Evolutionary conservation across 306 rosid species (phyloP), one percentile per base, ranked within the genome.

Genomic region (Rosa persica): DNA sequence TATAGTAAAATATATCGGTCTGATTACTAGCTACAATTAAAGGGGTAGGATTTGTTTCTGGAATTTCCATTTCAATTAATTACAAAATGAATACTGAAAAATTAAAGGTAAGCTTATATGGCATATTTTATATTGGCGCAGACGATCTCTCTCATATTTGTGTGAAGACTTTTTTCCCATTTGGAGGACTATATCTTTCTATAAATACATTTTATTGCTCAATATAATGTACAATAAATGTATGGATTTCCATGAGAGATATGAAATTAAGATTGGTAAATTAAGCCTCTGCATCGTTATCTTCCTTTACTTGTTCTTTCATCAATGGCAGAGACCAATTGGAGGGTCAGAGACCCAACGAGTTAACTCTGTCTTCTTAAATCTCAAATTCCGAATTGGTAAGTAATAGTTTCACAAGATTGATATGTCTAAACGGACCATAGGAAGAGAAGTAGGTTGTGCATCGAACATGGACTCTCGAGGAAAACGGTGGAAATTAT

Each of bases 241-340:
- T 9, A 57, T 0, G 36, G 6, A 58, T 58, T 5, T 43, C 25
- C 34, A 46, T 13, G 72, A 62, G 66, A 81, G 58, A 66, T 25
- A 75, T 76, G 83, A 81, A 77, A 74, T 66, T 61, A 65, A 62
- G 84, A 76, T 49, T 61, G 51, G 58, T 68, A 64, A 10, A 55
- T 6, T 2, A 1, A 30, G 36, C 36, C 19, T 52, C 22, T 38
- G 8, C 30, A 17, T 73, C 68, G 74, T 51, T 22, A 27, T 72
- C 57, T 80, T 75, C 69, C 66, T 77, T 40, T 81, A 20, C 3
- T 62, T 55, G 5, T n/a, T 55, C n/a, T 0, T 3, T 55, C 62
- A 55, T n/a, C 27, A 8, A 8, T 57, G 15, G 27, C 15, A 8
- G 30, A 57, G 13, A 22, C 64, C 34, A 27, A 5, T 62, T 25